phyloP scores from a whole-genome alignment of 192 early-diverging fungal species.

The Geranomyces michiganensis region DNA sequence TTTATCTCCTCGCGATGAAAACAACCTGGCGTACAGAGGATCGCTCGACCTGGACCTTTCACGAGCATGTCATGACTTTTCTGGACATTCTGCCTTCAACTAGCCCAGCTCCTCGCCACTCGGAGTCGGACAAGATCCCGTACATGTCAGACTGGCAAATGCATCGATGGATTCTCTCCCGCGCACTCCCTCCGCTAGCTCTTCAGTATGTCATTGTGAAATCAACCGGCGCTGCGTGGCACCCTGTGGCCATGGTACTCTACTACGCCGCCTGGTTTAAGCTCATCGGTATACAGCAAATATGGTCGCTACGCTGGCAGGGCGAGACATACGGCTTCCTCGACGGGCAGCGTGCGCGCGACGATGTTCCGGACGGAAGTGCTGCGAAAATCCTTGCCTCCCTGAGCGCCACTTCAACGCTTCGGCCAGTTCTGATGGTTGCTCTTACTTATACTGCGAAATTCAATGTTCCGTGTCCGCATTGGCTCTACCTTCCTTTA shows the following conservation, averaged over 20 bases:
- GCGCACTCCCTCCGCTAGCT: conserved; percentile 15
- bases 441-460: neutral
- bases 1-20: conserved; percentile 8
- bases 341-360: conserved; percentile 15
- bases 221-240: conserved; percentile 1
- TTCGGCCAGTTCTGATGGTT: conserved; percentile 6
- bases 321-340: conserved; percentile 22
- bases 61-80: neutral
- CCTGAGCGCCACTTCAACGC: conserved; percentile 1
- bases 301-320: neutral
- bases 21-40: conserved; percentile 10
- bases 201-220: conserved; percentile 12
- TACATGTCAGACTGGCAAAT: conserved; percentile 23
- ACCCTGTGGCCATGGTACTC: conserved; percentile 5
- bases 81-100: conserved; percentile 8
- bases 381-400: conserved; percentile 7
- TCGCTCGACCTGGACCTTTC: conserved; percentile 16
- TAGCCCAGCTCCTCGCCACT: neutral
- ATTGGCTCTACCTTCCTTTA: conserved; percentile 17
- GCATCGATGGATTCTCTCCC: conserved; percentile 18
- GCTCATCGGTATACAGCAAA: conserved; percentile 7
- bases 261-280: conserved; percentile 11
- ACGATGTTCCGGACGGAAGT: conserved; percentile 16
- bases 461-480: neutral
- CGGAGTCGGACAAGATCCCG: conserved; percentile 14